phyloP scores from a whole-genome alignment of 2,329 filamentous ascomycete genomes.

The Metarhizium humberi region DNA sequence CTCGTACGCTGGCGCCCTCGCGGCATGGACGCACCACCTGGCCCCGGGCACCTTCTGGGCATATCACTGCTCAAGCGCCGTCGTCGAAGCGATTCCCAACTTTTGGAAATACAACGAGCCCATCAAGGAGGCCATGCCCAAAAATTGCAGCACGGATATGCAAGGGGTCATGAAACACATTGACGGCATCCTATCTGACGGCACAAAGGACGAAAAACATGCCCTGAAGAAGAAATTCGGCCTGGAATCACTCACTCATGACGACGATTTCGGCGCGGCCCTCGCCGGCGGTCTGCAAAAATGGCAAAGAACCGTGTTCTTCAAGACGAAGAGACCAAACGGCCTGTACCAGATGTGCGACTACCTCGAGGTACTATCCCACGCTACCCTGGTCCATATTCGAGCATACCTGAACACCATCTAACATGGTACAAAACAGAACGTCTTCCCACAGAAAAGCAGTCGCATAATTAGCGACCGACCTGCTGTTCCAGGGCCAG shows the following conservation, averaged over 20 bases:
- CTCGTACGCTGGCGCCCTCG: conserved; percentile 66
- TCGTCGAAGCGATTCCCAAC: conserved; percentile 64
- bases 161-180: conserved; percentile 40
- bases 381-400: too few species aligned
- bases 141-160: conserved; percentile 52
- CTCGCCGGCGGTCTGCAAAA: conserved; percentile 14
- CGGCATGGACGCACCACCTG: conserved; percentile 59
- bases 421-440: conserved; percentile 11
- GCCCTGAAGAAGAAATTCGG: conserved; percentile 37
- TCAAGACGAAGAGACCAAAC: conserved; percentile 18
- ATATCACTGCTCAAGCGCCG: conserved; percentile 41
- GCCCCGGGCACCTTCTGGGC: conserved; percentile 40
- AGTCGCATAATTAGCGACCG: not conserved
- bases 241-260: conserved; percentile 27
- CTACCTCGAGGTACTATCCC: not conserved
- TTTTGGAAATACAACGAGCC: conserved; percentile 50
- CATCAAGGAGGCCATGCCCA: conserved; percentile 33
- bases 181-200: conserved; percentile 35
- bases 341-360: conserved; percentile 27
- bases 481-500: conserved; percentile 7
- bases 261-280: conserved; percentile 39
- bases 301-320: conserved; percentile 27
- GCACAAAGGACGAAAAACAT: conserved; percentile 17
- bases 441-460: conserved; percentile 19
- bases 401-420: too few species aligned